Base-by-base conservation (phyloP, 345 rosid genomes). In the Mangifera indica region DNA sequence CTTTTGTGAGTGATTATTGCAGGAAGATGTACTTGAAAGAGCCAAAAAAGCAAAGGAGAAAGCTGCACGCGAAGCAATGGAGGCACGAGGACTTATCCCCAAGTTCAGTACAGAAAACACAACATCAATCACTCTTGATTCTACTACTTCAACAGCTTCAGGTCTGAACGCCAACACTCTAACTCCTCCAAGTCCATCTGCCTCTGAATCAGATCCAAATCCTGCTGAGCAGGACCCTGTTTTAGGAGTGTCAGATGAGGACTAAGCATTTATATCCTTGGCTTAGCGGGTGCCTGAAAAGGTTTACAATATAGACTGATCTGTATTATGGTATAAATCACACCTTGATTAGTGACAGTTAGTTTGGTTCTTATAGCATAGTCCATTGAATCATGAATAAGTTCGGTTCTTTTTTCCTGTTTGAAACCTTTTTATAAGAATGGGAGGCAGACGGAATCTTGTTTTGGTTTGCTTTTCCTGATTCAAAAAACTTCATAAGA, bases 21-120 rank as follows among this genome's bases (percentile, higher is more conserved):
- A 92, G 97, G 93, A 84, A 68, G 98, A 92, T 69, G 93, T 92
- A 66, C 79, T 90, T 34, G 92, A 86, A 77, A 86, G 93, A 77
- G 97, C 97, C 21, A 87, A 84, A 75, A 87, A 59, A 77, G 91
- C 97, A 42, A 94, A 94, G 75, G 92, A 92, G 61, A 79, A 74
- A 75, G 97, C 98, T 55, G 95, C 97, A 18, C 82, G 87, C 0
- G 98, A 93, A 74, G 78, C 90, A 42, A 57, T 77, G 86, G 95
- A 83, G 67, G 81, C 81, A 15, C 88, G 81, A 69, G 89, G 87
- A 66, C 71, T 79, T 3, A 77, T 87, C 69, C 70, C 86, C 8
- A 79, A 77, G 66, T 68, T 91, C 26, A 34, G 69, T 44, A 42
- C 69, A 14, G 69, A 59, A 21, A 70, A 70, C 57, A 7, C 79